These are phyloP conservation scores for Babesia ovis DNA, from an alignment of 169 alveolate genomes.

Conservation along the genomic window DNA sequence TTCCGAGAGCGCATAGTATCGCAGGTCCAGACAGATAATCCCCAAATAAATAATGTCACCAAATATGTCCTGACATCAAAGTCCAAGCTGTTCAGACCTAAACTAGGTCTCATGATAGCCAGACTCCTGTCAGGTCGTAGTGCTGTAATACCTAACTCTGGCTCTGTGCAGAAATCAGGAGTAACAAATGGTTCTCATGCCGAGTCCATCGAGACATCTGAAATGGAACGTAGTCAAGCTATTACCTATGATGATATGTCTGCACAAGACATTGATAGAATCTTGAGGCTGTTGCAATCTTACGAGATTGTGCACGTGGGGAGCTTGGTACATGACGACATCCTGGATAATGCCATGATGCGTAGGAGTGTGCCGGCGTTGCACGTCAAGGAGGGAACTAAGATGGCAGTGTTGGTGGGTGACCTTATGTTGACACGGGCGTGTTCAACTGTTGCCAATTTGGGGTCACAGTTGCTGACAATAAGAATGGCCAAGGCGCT, in stretches of 20 bases:
- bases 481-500: conserved; percentile 69
- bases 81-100: conserved; percentile 64
- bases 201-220: neutral
- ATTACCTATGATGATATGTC: neutral
- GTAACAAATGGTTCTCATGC: neutral
- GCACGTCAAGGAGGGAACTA: conserved; percentile 76
- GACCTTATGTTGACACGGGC: conserved; percentile 76
- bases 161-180: neutral
- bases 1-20: conserved; percentile 22
- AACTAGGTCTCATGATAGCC: conserved; percentile 42
- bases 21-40: conserved; percentile 41
- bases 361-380: conserved; percentile 73
- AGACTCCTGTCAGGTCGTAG: conserved; percentile 5
- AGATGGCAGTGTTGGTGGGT: conserved; percentile 77
- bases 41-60: conserved; percentile 8
- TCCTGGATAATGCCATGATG: conserved; percentile 76
- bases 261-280: conserved; percentile 4
- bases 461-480: conserved; percentile 58
- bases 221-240: neutral
- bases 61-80: conserved; percentile 7
- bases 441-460: conserved; percentile 50
- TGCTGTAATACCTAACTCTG: too few relatives aligned
- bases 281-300: conserved; percentile 29
- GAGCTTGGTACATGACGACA: conserved; percentile 82
- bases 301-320: conserved; percentile 82